A percentile compares a stretch with the other conserved stretches of the same genome.
Conservation (phyloP, 495 filamentous ascomycete genomes). For the Xanthoparmelia taractica region DNA sequence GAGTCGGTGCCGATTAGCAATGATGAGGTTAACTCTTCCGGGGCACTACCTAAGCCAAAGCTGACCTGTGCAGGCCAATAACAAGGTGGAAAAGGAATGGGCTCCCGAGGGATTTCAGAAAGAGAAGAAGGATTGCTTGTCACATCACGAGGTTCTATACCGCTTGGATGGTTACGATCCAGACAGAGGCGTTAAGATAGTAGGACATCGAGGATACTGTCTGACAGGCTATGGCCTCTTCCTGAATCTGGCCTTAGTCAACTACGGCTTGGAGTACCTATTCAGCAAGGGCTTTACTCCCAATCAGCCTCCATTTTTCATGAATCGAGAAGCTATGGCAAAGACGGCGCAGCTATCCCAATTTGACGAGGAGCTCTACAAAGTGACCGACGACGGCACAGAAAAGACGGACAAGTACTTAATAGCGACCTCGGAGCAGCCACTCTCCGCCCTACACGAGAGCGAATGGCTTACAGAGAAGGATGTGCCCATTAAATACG, state of each 20-base stretch:
- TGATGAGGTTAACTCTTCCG: conserved; percentile 54
- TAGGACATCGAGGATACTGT: conserved; percentile 93
- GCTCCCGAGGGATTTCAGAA: conserved; percentile 61
- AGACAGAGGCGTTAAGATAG: conserved; percentile 87
- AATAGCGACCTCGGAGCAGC: conserved; percentile 95
- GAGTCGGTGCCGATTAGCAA: conserved; percentile 83
- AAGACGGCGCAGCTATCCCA: conserved; percentile 96
- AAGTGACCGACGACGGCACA: conserved; percentile 73
- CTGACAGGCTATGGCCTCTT: conserved; percentile 86
- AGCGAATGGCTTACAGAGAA: conserved; percentile 85
- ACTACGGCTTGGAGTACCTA: conserved; percentile 89
- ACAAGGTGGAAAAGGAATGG: conserved; percentile 68
- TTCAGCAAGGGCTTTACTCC: conserved; percentile 69
- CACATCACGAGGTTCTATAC: conserved; percentile 89
- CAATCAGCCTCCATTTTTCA: conserved; percentile 90
- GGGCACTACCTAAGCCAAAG: background rate
- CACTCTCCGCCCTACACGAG: conserved; percentile 82
- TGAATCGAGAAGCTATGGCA: conserved; percentile 95
- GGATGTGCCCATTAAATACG: conserved; percentile 87
- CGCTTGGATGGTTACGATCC: conserved; percentile 88
- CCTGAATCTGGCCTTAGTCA: conserved; percentile 83
- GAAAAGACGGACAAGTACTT: conserved; percentile 91
- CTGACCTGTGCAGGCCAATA: conserved; percentile 56
- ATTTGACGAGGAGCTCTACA: conserved; percentile 96
- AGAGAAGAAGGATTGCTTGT: conserved; percentile 65